Evolutionary conservation across 139 green algal species (phyloP).

Genomic region (Chlorella sp.): DNA sequence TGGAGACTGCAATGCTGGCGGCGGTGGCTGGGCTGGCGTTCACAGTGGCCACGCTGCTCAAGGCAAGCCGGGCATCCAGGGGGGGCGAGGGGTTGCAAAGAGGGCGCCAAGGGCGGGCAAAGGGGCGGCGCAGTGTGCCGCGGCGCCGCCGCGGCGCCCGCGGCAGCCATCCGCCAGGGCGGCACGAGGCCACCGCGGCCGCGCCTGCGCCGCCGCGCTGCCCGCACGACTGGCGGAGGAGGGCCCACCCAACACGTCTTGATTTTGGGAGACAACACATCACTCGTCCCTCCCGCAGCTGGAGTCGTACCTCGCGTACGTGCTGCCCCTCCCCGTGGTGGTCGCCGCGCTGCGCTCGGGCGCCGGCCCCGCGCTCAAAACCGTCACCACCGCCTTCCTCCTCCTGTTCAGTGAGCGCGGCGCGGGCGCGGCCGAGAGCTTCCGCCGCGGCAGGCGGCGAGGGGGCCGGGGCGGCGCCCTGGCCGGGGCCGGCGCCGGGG

Average conservation of each 20-base stretch:
- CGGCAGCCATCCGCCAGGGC: no score
- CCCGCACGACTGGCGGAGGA: no score
- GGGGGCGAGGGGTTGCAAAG: no score
- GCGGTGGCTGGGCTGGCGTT: constrained; percentile 78
- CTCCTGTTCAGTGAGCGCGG: constrained; percentile 70
- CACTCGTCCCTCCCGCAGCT: no score
- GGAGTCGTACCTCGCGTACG: constrained; percentile 78
- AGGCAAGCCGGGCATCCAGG: no score
- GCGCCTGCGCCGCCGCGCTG: no score
- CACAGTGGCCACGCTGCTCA: constrained; percentile 73
- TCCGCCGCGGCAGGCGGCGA: background rate
- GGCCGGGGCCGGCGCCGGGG: background rate
- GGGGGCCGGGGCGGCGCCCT: background rate
- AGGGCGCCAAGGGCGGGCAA: no score
- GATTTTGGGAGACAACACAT: no score
- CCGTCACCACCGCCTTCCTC: constrained; percentile 69
- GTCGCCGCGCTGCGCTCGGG: constrained; percentile 70
- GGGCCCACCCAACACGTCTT: no score
- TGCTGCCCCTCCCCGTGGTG: constrained; percentile 83
- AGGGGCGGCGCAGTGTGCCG: no score
- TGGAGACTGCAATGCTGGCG: constrained; percentile 93
- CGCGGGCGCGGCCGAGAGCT: background rate
- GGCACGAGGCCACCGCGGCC: no score
- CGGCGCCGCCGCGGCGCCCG: no score
- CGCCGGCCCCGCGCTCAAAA: constrained; percentile 51